Evolutionary conservation across 2,329 filamentous ascomycete genomes (phyloP), one percentile per base, ranked within the genome.

Genomic region (Fusarium circinatum): DNA sequence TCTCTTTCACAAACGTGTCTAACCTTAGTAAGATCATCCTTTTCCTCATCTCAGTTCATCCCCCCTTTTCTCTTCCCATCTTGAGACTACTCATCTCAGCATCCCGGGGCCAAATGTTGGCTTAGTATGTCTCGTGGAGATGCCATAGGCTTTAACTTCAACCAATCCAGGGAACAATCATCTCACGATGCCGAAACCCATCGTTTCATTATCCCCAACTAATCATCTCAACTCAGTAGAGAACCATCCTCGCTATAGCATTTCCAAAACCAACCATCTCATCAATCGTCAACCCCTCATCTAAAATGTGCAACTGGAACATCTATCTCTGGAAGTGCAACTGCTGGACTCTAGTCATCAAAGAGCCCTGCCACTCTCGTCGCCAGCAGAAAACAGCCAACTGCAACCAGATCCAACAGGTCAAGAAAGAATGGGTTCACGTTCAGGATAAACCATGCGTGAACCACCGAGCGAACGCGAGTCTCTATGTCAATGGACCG

Each of bases 271-370:
- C 42, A 47, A 28, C 9, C 24, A 45, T 52, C 62, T 17, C 15
- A 32, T 24, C 51, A 13, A 39, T n/a, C 34, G 4, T 12, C 34
- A 42, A 22, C 8, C 11, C 10, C 17, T 36, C 11, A 12, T 13
- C 15, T 4, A 68, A 11, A 10, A 75, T 75, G 72, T 75, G 73
- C 32, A 61, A 75, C 24, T 75, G 73, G 73, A 39, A 68, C 15
- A 47, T 75, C 14, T 68, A 64, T 13, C 61, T 73, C 18, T 75
- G 49, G 58, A 57, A 49, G 12, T 75, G 72, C 39, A 51, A 59
- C 42, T 73, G 72, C 51, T 61, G 58, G 30, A 28, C 59, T 0
- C 30, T 73, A 13, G 30, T 41, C n/a, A 30, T 73, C 17, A 75
- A 73, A 48, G 59, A 64, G 26, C 39, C 45, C 8, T 75, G 73